Conservation (phyloP, 352 stramenopile genomes). For the Lagenidium giganteum region DNA sequence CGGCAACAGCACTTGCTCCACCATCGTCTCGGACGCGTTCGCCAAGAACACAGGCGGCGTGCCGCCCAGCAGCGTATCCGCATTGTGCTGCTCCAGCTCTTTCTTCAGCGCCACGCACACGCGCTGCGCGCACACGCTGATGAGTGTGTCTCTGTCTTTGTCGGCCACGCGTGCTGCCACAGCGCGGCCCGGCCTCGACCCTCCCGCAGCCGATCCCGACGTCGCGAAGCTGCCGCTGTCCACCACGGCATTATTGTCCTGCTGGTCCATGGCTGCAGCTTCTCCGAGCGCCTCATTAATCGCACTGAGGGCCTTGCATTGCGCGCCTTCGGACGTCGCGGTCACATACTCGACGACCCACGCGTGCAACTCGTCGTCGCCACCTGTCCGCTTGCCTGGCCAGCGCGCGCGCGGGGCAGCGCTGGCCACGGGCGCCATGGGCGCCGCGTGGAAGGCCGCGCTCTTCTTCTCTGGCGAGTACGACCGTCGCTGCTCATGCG, state of each 20-base stretch:
- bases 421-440: conserved; percentile 8
- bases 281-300: conserved; percentile 17
- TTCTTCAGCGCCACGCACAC: conserved; percentile 25
- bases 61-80: conserved; percentile 13
- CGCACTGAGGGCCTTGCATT: conserved; percentile 15
- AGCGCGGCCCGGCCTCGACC: not conserved
- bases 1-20: conserved; percentile 21
- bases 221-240: not conserved
- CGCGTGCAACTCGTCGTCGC: conserved; percentile 20
- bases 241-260: not conserved
- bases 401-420: not conserved
- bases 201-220: not conserved
- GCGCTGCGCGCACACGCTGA: conserved; percentile 29
- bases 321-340: conserved; percentile 8
- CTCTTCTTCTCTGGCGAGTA: conserved; percentile 19
- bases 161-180: conserved; percentile 12
- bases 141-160: conserved; percentile 17
- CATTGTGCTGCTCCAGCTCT: conserved; percentile 27
- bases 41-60: conserved; percentile 4
- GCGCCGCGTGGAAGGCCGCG: conserved; percentile 12
- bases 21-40: not conserved
- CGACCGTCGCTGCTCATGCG: conserved; percentile 9
- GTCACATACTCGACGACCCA: conserved; percentile 27
- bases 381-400: conserved; percentile 10
- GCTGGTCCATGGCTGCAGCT: conserved; percentile 5